phyloP scores from a whole-genome alignment of 2,329 filamentous ascomycete species.

The Hymenoscyphus fructigenus region DNA sequence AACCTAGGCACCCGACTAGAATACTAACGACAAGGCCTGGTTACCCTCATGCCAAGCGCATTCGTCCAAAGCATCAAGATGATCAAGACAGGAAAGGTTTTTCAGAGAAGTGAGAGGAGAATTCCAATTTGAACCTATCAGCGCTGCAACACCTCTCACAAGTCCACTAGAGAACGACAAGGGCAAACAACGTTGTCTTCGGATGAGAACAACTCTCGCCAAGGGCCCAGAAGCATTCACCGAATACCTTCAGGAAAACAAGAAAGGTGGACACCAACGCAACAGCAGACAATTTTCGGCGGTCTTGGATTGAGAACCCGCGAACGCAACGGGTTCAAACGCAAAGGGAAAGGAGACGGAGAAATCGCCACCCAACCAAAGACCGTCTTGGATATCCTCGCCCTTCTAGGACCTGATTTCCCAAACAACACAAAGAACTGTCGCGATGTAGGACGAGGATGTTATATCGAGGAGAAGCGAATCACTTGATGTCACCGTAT shows the following conservation, averaged over 20 bases:
- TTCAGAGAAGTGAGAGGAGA: slow-evolving; percentile 51
- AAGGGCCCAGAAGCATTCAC: neutral
- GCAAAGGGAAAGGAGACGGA: too few relatives aligned
- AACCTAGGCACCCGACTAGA: slow-evolving; percentile 48
- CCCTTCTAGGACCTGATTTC: neutral
- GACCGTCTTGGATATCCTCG: neutral
- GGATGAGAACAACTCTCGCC: neutral
- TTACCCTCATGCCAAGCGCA: slow-evolving; percentile 40
- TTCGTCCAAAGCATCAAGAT: slow-evolving; percentile 47
- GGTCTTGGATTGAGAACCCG: neutral
- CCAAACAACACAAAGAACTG: neutral
- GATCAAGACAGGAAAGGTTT: slow-evolving; percentile 39
- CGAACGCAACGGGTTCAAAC: neutral
- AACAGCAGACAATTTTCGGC: neutral
- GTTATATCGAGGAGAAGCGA: slow-evolving; percentile 48
- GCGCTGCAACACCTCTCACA: slow-evolving; percentile 23
- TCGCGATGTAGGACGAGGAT: slow-evolving; percentile 11
- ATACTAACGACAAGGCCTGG: slow-evolving; percentile 47
- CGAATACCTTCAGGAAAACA: neutral
- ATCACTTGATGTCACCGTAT: too few relatives aligned
- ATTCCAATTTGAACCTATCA: slow-evolving; percentile 38
- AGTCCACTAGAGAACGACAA: slow-evolving; percentile 14
- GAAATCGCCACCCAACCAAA: neutral
- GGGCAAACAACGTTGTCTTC: slow-evolving; percentile 15
- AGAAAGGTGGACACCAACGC: neutral